Percentiles rank a stretch among this genome's conserved stretches.
Conservation (phyloP, 257 asterid genomes). For the Cruciata laevipes region DNA sequence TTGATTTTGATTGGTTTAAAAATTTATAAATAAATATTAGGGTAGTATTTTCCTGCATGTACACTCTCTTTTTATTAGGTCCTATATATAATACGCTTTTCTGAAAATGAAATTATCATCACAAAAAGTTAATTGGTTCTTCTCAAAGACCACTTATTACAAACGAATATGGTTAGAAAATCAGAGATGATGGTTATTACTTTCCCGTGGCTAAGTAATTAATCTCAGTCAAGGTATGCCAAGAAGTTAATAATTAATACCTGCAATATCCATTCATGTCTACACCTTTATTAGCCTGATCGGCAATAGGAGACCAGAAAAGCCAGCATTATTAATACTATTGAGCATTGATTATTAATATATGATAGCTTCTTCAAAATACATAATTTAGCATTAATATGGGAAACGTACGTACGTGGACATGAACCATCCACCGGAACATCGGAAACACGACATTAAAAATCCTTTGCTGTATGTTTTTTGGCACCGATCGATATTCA, state of each 20-base stretch:
- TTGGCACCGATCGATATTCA: too few species aligned
- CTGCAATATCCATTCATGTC: not conserved
- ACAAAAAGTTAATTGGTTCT: too few species aligned
- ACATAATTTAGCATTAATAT: not conserved
- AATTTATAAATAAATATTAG: too few species aligned
- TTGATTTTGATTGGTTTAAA: too few species aligned
- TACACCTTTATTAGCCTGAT: not conserved
- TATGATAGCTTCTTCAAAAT: not conserved
- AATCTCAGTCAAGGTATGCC: not conserved
- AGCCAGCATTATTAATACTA: not conserved
- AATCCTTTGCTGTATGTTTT: too few species aligned
- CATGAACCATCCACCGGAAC: not conserved
- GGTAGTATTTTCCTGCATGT: too few species aligned
- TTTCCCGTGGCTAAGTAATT: not conserved
- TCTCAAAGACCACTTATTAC: too few species aligned
- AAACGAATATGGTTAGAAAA: not conserved
- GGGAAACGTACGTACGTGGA: conserved; percentile 3
- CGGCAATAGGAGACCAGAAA: not conserved
- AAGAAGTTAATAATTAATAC: not conserved
- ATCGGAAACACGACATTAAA: too few species aligned
- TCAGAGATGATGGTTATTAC: not conserved
- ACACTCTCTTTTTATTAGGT: too few species aligned
- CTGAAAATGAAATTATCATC: too few species aligned
- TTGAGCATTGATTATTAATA: not conserved
- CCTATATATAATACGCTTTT: too few species aligned